Evolutionary conservation across 2,329 filamentous ascomycete genomes (phyloP).

Genomic region (Sarocladium strictum): DNA sequence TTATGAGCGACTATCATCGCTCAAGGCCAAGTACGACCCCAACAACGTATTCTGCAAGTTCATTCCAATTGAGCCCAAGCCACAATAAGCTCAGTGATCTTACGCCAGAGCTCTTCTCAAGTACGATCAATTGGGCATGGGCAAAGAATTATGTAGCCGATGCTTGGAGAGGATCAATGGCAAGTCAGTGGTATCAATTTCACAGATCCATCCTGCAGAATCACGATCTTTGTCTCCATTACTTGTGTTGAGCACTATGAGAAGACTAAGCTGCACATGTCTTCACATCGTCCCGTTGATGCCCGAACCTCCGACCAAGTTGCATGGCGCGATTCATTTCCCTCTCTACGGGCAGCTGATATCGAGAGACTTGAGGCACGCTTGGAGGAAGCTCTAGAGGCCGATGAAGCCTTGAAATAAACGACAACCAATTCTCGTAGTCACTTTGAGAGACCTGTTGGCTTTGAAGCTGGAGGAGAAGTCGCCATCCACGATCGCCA

Average conservation of each 20-base stretch:
- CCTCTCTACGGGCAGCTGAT: too few species aligned
- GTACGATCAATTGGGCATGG: too few species aligned
- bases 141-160: too few species aligned
- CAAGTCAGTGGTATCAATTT: too few species aligned
- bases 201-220: too few species aligned
- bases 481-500: background rate
- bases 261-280: too few species aligned
- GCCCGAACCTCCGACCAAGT: conserved; percentile 18
- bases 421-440: background rate
- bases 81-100: background rate
- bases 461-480: background rate
- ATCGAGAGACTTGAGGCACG: background rate
- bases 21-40: background rate
- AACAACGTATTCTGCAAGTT: background rate
- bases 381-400: background rate
- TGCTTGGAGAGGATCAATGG: too few species aligned
- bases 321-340: conserved; percentile 27
- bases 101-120: too few species aligned
- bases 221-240: too few species aligned
- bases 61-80: background rate
- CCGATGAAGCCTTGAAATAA: background rate
- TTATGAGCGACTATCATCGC: background rate
- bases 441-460: background rate
- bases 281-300: conserved; percentile 22
- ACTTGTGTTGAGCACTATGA: too few species aligned